Percentiles rank a stretch among this genome's conserved stretches.
Evolutionary conservation across 2,329 filamentous ascomycete species (phyloP).

Genomic region (Fusarium beomiforme): DNA sequence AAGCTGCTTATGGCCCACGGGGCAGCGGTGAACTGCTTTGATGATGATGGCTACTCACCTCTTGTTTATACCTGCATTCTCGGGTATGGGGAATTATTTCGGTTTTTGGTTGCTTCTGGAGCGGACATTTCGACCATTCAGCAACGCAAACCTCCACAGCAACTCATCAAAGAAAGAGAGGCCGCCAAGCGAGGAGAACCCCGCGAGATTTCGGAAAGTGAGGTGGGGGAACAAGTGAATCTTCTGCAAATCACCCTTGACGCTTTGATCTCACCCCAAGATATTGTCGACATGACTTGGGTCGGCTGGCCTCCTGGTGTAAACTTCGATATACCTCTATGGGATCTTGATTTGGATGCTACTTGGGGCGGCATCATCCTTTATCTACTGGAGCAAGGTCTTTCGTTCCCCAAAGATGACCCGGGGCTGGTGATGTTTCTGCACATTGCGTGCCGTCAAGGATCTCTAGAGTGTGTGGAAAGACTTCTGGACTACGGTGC

Average conservation of each 20-base stretch:
- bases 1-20: conserved; percentile 12
- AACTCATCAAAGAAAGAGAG: not conserved
- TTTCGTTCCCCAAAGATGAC: not conserved
- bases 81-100: conserved; percentile 6
- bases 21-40: not conserved
- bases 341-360: not conserved
- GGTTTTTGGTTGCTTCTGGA: not conserved
- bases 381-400: not conserved
- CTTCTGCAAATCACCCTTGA: conserved; percentile 14
- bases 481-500: not conserved
- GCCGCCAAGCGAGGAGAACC: fast-evolving
- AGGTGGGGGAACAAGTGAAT: not conserved
- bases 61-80: conserved; percentile 8
- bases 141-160: not conserved
- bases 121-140: not conserved
- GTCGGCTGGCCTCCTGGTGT: conserved; percentile 13
- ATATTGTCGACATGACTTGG: conserved; percentile 7
- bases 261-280: conserved; percentile 14
- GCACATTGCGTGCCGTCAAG: conserved; percentile 5
- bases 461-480: not conserved
- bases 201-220: too few species aligned
- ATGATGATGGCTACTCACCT: conserved; percentile 4
- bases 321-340: not conserved
- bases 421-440: conserved; percentile 7
- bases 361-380: conserved; percentile 12